These are phyloP conservation scores for Aspergillus pseudoviridinutans DNA, from an alignment of 2,329 filamentous ascomycete genomes.

Conservation along the genomic window DNA sequence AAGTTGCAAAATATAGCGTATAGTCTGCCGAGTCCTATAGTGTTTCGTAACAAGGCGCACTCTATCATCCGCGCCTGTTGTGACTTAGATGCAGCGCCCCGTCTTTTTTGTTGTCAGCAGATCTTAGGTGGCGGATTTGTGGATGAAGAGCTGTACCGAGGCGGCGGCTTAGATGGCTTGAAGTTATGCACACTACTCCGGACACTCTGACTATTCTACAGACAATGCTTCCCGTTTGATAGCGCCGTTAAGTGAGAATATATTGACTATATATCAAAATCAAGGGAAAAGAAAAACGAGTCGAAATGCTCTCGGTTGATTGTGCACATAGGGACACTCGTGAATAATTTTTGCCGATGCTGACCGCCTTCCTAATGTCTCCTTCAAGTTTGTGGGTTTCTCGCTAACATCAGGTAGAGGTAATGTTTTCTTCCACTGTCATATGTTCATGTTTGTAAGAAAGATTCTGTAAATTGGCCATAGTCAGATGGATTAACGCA, in stretches of 20 bases:
- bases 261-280: not conserved
- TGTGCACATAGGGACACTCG: not conserved
- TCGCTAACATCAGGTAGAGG: not conserved
- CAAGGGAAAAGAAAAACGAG: not conserved
- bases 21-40: not conserved
- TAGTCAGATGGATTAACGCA: not conserved
- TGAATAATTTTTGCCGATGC: not conserved
- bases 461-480: not conserved
- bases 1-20: not conserved
- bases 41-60: not conserved
- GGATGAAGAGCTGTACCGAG: not conserved
- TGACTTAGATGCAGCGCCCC: not conserved
- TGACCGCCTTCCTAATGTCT: not conserved
- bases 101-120: not conserved
- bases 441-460: not conserved
- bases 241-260: not conserved
- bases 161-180: not conserved
- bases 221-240: not conserved
- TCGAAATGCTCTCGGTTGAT: not conserved
- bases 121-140: not conserved
- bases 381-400: too few relatives aligned
- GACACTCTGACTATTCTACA: not conserved
- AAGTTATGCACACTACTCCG: not conserved
- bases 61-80: not conserved
- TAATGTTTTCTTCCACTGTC: not conserved